Evolutionary conservation across 768 basidiomycete species (phyloP).

Genomic region (Lepiota brunneoincarnata): DNA sequence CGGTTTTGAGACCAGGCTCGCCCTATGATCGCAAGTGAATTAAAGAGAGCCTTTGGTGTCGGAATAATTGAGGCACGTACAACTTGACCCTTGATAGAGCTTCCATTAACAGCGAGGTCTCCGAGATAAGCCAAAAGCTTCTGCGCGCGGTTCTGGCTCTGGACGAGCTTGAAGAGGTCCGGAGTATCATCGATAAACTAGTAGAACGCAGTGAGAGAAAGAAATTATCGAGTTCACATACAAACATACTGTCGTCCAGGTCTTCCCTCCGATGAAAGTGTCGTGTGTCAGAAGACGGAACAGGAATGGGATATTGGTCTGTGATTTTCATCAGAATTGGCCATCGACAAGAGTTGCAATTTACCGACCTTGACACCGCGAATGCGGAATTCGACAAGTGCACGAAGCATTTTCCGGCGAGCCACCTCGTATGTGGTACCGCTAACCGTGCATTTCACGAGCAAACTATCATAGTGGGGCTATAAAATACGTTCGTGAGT

Average conservation of each 20-base stretch:
- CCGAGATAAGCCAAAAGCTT: constrained; percentile 96
- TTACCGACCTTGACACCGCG: constrained; percentile 89
- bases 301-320: constrained; percentile 99
- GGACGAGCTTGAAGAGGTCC: constrained; percentile 98
- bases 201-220: not conserved
- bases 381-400: constrained; percentile 99
- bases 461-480: constrained; percentile 97
- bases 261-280: constrained; percentile 93
- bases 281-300: constrained; percentile 97
- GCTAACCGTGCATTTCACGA: constrained; percentile 94
- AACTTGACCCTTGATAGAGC: constrained; percentile 92
- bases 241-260: constrained; percentile 79
- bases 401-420: constrained; percentile 97
- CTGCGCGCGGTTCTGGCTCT: constrained; percentile 97
- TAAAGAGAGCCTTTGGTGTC: not conserved
- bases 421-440: constrained; percentile 99
- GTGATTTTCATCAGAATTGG: not conserved
- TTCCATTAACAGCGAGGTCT: constrained; percentile 97
- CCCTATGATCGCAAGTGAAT: constrained; percentile 43
- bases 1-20: constrained; percentile 90
- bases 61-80: constrained; percentile 29
- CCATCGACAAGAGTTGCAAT: not conserved
- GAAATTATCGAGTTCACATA: not conserved
- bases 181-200: constrained; percentile 99
- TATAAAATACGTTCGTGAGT: constrained; percentile 23